phyloP scores from a whole-genome alignment of 306 rosid genomes.

The Vicia villosa region DNA sequence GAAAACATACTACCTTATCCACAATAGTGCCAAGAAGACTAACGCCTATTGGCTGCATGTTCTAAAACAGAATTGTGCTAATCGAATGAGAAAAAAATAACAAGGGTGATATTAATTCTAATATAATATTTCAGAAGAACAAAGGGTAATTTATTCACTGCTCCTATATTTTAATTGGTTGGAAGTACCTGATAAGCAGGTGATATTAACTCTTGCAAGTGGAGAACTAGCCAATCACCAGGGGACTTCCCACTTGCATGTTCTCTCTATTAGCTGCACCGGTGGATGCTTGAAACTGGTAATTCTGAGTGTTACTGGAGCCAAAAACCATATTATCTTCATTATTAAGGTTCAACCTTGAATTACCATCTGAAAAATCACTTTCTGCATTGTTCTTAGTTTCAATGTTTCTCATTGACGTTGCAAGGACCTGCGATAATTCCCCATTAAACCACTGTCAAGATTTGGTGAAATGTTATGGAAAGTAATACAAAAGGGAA shows the following conservation, averaged over 20 bases:
- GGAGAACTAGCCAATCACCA: constrained; percentile 86
- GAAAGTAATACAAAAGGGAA: constrained; percentile 5
- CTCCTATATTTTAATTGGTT: constrained; percentile 24
- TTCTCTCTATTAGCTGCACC: constrained; percentile 63
- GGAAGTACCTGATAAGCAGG: constrained; percentile 92
- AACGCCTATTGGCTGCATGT: constrained; percentile 93
- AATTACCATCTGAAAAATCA: constrained; percentile 67
- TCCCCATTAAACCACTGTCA: constrained; percentile 36
- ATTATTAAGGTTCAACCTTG: constrained; percentile 58
- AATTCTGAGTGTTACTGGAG: constrained; percentile 45
- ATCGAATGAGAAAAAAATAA: constrained; percentile 52
- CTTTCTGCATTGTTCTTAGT: constrained; percentile 42
- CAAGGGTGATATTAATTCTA: constrained; percentile 21
- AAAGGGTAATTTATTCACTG: constrained; percentile 25
- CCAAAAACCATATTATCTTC: constrained; percentile 92
- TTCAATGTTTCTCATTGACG: constrained; percentile 63
- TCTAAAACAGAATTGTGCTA: constrained; percentile 94
- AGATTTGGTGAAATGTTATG: not conserved
- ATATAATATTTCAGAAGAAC: constrained; percentile 18
- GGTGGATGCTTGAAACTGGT: constrained; percentile 53
- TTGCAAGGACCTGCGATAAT: constrained; percentile 81
- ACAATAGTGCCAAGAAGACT: constrained; percentile 78
- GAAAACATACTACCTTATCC: constrained; percentile 69
- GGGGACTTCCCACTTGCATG: constrained; percentile 47
- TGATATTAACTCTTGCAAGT: constrained; percentile 92